Base-by-base conservation (phyloP, 2,329 filamentous ascomycete genomes). In the Aspergillus sp. region DNA sequence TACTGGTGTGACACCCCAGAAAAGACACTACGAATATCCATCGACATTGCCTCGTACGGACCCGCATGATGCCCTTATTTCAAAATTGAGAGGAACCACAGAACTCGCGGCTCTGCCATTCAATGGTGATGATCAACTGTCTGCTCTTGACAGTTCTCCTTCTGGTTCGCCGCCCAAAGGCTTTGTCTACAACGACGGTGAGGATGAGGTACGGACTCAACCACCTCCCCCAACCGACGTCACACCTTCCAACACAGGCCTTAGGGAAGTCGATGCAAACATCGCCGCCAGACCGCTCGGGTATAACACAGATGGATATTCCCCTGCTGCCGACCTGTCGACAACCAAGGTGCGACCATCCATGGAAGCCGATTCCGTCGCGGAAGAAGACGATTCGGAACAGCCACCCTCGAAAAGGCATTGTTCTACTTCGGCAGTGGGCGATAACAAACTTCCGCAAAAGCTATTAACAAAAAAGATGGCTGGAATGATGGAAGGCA, bases 1-100 rank as follows among this genome's bases (percentile, higher is more conserved):
- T 0, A 97, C 93, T 0, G 91, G 93, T 40, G 77, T 85, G 37
- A 97, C 93, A 1, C 93, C 93, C 0, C 81, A 86, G 59, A 93
- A 90, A 68, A 72, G 76, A 28, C 75, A 82, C 41, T 98, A 97
- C 66, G 75, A 81, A n/a, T 95, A 88, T 59, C 87, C 89, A 0
- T 86, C 79, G 1, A 73, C 77, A 2, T 75, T 98, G 1, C 93
- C 93, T 4, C 82, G 83, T 27, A 97, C 93, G 0, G 78, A 82
- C 57, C 58, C 69, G 1, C 80, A 83, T 56, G 77, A 83, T 9
- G 69, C 65, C 9, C 68, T 85, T 27, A 68, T 83, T 9, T 73
- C 78, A 13, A 68, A 70, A 38, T 56, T 79, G 52, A 70, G 71
- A 52, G 75, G 58, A 45, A 70, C 59, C 54, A 56, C 60, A 33